Conservation (phyloP, 169 alveolate genomes). For the Babesia ovata region DNA sequence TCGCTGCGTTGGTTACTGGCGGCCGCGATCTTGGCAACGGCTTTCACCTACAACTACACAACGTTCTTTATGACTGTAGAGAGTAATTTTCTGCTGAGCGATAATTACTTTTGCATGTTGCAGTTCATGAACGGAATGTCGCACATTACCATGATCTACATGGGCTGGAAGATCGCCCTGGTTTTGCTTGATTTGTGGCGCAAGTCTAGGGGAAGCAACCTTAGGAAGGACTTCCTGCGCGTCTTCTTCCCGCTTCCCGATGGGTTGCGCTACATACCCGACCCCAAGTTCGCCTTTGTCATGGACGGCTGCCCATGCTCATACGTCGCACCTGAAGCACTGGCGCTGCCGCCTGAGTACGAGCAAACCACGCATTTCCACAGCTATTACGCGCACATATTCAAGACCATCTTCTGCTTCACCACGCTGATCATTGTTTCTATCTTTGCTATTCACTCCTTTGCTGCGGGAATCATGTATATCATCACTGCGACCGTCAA, state of each 20-base stretch:
- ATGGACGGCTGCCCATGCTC: constrained; percentile 32
- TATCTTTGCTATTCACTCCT: not conserved
- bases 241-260: not conserved
- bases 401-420: not conserved
- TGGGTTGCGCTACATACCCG: not conserved
- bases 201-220: not conserved
- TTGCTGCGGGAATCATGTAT: too few relatives aligned
- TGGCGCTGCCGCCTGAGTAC: constrained; percentile 9
- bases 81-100: not conserved
- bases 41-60: not conserved
- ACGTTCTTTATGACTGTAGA: not conserved
- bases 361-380: constrained; percentile 16
- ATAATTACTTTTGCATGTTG: not conserved
- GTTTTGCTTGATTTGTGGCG: not conserved
- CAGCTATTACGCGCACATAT: not conserved
- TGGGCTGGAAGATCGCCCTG: not conserved
- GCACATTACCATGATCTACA: constrained; percentile 1
- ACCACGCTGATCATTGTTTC: not conserved
- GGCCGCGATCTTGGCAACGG: not conserved
- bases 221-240: not conserved
- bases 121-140: constrained; percentile 6
- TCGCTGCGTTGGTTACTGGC: constrained; percentile 10
- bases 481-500: too few relatives aligned
- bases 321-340: not conserved
- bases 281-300: constrained; percentile 23